A percentile compares a stretch with the other conserved stretches of the same genome.
These are phyloP conservation scores for Naumovozyma baii DNA, from an alignment of 805 yeast species.

Conservation along the genomic window DNA sequence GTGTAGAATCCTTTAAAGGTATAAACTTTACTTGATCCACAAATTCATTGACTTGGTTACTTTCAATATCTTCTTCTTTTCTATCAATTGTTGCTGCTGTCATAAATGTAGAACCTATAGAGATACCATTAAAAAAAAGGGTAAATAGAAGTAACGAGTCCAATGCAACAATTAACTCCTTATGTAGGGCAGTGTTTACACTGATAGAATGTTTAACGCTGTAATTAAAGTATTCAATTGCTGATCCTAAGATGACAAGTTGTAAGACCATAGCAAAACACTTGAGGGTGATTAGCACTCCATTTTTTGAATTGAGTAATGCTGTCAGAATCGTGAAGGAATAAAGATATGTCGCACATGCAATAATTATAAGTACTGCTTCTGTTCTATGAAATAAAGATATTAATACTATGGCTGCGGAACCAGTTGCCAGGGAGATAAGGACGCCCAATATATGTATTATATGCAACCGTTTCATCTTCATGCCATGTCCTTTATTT, in stretches of 20 bases:
- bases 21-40: slow-evolving; percentile 13
- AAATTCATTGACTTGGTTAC: slow-evolving; percentile 1
- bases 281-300: too few species aligned
- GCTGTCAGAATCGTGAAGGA: slow-evolving; percentile 7
- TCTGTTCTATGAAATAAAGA: slow-evolving; percentile 11
- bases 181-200: slow-evolving; percentile 5
- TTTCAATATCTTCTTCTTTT: slow-evolving; percentile 3
- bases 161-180: slow-evolving; percentile 11
- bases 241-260: slow-evolving; percentile 12
- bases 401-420: slow-evolving; percentile 16
- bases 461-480: background rate
- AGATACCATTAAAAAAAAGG: slow-evolving; percentile 16
- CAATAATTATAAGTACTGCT: slow-evolving; percentile 17
- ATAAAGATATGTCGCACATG: slow-evolving; percentile 17
- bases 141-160: slow-evolving; percentile 15
- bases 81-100: background rate
- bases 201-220: slow-evolving; percentile 5
- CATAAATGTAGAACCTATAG: slow-evolving; percentile 6
- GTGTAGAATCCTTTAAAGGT: slow-evolving; percentile 26
- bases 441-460: slow-evolving; percentile 4
- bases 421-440: slow-evolving; percentile 16
- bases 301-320: background rate
- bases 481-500: background rate
- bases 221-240: slow-evolving; percentile 15
- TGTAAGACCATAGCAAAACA: slow-evolving; percentile 8